Base-by-base conservation (phyloP, 1,284 basidiomycete genomes). In the Irpex sp. region DNA sequence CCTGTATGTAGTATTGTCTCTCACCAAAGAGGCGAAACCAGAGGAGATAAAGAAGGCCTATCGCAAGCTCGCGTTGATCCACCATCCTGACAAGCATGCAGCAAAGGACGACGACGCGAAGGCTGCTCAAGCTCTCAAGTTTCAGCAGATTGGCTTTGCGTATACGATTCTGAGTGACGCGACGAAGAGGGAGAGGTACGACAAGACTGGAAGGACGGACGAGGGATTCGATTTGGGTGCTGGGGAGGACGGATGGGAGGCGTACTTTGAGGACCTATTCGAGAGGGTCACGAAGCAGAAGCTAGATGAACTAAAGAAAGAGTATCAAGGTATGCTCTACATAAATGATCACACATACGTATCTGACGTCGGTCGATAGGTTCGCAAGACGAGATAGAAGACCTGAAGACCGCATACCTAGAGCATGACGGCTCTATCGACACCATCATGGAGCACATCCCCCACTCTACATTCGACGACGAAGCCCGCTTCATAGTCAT, bases 91-190 rank as follows among this genome's bases (percentile, higher is more conserved):
- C 79, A 96, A 96, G 73, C 93, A 94, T 72, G 78, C 85, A 40
- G 77, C 79, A 11, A 84, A 90, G 62, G 78, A 75, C 60, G 84
- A 86, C n/a, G 51, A 78, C 40, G 81, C 83, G 31, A 88, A 87
- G 72, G 83, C 85, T 51, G 82, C 83, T 67, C 87, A 89, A 67
- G 85, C 84, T 9, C 79, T 77, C 65, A 88, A 89, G 74, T 98
- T 97, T 72, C 94, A 96, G 71, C 89, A 93, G 72, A 83, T 97
- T 67, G 93, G 95, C 0, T 97, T 96, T 71, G 93, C 96, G 13
- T 98, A 96, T 75, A 81, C 92, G 0, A 87, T 98, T 0, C 81
- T 97, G 37, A 84, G 87, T 58, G 94, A 98, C 68, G 88, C 88
- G 65, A 87, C 85, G 72, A 78, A 88, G 68, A 84, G 89, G 69